Percentiles rank a stretch among this genome's conserved stretches.
phyloP scores from a whole-genome alignment of 1,284 basidiomycete genomes.

The Cutaneotrichosporon daszewskae region DNA sequence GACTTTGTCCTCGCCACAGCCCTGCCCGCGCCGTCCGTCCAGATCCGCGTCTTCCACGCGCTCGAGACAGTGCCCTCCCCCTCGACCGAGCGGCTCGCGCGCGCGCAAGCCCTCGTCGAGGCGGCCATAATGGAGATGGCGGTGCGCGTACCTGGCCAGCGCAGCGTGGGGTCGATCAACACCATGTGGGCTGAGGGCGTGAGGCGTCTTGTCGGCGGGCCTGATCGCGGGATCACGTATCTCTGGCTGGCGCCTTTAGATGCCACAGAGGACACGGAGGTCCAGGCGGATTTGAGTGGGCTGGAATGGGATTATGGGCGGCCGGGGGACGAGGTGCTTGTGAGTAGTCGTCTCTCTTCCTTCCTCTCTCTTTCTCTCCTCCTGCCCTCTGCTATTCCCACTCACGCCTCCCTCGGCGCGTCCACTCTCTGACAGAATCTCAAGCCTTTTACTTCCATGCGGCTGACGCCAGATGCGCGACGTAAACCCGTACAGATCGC shows the following conservation, averaged over 20 bases:
- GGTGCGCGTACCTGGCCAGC: neutral
- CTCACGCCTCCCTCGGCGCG: no score
- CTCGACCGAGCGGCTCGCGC: neutral
- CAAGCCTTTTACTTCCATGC: no score
- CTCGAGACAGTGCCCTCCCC: slow-evolving; percentile 1
- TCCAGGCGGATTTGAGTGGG: neutral
- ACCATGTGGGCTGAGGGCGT: slow-evolving; percentile 9
- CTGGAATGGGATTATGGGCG: slow-evolving; percentile 9
- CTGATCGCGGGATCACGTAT: neutral
- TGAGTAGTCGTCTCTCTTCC: no score
- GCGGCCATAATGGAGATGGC: slow-evolving; percentile 2
- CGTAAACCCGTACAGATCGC: slow-evolving; percentile 6
- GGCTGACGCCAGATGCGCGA: slow-evolving; percentile 10
- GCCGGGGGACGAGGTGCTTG: slow-evolving; percentile 14
- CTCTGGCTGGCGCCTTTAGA: neutral
- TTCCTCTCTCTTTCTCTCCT: no score
- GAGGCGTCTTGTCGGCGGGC: neutral
- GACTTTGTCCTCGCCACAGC: slow-evolving; percentile 18
- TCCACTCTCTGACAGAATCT: neutral
- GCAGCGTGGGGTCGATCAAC: slow-evolving; percentile 10
- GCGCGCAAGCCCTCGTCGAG: slow-evolving; percentile 2
- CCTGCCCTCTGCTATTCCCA: no score
- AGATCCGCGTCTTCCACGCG: slow-evolving; percentile 21
- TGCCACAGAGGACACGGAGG: neutral
- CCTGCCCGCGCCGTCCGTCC: slow-evolving; percentile 14